These are phyloP conservation scores for Rhodomyrtus psidioides DNA, from an alignment of 441 rosid species.

Conservation along the genomic window DNA sequence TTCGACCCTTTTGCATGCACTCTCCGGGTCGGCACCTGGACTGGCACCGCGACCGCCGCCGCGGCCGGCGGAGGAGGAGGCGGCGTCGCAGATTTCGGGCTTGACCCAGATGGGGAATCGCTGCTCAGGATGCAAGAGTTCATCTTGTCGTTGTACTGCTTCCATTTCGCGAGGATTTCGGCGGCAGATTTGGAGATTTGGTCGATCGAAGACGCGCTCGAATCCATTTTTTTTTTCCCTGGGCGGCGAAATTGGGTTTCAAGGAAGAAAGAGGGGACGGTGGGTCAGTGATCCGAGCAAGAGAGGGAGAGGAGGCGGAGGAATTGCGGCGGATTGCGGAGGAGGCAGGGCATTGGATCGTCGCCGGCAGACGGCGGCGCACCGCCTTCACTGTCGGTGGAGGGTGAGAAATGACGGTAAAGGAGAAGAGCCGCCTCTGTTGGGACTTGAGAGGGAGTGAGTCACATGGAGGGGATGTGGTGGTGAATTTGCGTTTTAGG, in stretches of 20 bases:
- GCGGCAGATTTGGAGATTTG: slow-evolving; percentile 19
- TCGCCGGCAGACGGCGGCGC: neutral
- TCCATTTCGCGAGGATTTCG: slow-evolving; percentile 19
- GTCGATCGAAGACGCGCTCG: slow-evolving; percentile 4
- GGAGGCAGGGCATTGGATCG: neutral
- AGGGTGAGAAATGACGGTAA: neutral
- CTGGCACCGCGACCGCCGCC: neutral
- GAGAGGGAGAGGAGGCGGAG: neutral
- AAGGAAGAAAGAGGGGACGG: neutral
- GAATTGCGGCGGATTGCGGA: neutral
- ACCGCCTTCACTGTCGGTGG: neutral
- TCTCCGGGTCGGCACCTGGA: slow-evolving; percentile 6
- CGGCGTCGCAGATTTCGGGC: neutral
- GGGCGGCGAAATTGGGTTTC: neutral
- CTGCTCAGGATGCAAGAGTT: neutral
- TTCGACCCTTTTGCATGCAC: slow-evolving; percentile 18
- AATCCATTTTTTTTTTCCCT: neutral
- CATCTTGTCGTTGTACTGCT: slow-evolving; percentile 7
- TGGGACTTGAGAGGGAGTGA: neutral
- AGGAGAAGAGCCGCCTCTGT: neutral
- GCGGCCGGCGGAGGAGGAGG: neutral
- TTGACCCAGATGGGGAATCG: neutral
- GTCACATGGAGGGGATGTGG: neutral
- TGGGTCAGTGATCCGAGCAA: neutral
- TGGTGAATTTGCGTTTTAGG: neutral